Evolutionary conservation across 2,329 filamentous ascomycete species (phyloP).

Genomic region (Colletotrichum camelliae): DNA sequence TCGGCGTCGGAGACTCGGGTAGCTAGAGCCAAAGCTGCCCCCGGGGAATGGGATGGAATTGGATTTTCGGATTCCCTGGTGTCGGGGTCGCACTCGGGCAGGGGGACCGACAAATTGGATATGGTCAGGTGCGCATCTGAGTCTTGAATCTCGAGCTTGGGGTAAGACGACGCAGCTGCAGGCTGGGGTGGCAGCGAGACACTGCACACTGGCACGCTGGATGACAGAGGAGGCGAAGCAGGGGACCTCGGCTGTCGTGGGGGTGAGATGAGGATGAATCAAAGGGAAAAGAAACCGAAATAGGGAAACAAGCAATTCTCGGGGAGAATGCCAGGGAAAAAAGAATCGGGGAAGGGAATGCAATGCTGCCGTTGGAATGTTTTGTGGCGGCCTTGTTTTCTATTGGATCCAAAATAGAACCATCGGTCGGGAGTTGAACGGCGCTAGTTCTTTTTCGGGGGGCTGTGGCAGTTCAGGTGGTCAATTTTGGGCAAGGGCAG

Average conservation of each 20-base stretch:
- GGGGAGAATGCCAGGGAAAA: neutral
- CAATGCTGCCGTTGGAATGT: neutral
- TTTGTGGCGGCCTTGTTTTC: neutral
- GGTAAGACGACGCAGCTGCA: constrained; percentile 6
- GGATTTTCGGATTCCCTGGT: neutral
- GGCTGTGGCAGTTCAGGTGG: neutral
- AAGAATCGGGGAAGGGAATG: neutral
- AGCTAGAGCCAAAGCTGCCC: neutral
- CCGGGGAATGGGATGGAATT: neutral
- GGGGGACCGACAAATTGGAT: constrained; percentile 13
- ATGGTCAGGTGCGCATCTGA: constrained; percentile 12
- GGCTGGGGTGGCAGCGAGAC: neutral
- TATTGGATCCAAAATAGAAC: constrained; percentile 11
- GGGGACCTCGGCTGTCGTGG: neutral
- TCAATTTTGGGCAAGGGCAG: neutral
- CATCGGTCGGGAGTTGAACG: constrained; percentile 2
- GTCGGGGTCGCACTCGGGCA: constrained; percentile 6
- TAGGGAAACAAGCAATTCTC: constrained; percentile 6
- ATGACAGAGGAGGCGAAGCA: neutral
- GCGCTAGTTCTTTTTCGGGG: neutral
- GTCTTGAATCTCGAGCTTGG: neutral
- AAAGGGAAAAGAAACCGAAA: constrained; percentile 1
- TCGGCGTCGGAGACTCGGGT: constrained; percentile 18
- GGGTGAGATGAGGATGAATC: neutral
- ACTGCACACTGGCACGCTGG: neutral